Base-by-base conservation (phyloP, 1,139 yeast genomes). In the Taphrina betulina region DNA sequence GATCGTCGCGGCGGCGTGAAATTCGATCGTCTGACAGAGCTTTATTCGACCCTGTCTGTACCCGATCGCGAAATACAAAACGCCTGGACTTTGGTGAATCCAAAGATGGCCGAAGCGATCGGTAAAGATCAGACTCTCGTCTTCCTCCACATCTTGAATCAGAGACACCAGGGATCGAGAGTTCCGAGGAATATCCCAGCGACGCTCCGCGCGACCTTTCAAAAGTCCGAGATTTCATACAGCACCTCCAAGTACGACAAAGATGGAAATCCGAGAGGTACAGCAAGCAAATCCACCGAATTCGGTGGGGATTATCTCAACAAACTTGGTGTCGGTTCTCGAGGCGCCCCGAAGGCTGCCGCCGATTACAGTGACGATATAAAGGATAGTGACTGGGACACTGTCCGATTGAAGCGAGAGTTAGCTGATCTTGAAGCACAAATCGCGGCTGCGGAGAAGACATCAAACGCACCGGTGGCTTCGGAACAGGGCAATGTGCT, bases 171-270 rank as follows among this genome's bases (percentile, higher is more conserved):
- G 66, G 96, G 96, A 31, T 83, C 83, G 64, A 76, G 94, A 60
- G 82, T 92, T 33, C 98, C 98, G 37, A 75, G 95, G 59, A 84
- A 89, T n/a, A 90, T 92, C 3, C 98, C 98, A n/a, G 86, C 92
- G 1, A 81, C 94, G 5, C 75, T 94, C 62, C 78, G 95, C 55
- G 96, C 96, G 2, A 86, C 96, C 0, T 90, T 90, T 69, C 85
- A 88, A 37, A 89, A 89, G 71, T 89, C 86, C 63, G 78, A 78
- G 36, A 95, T 95, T 5, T 83, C 81, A 60, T 90, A 86, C 33
- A 37, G 43, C 14, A 40, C 54, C 10, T 38, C 46, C 23, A 50
- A 50, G 31, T 55, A 37, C 42, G 51, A 44, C 17, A 33, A 24
- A 20, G 14, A 29, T 36, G 50, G 56, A 10, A 51, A 44, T 10